Base-by-base conservation (phyloP, 805 yeast genomes). In the Brettanomyces sp. region DNA sequence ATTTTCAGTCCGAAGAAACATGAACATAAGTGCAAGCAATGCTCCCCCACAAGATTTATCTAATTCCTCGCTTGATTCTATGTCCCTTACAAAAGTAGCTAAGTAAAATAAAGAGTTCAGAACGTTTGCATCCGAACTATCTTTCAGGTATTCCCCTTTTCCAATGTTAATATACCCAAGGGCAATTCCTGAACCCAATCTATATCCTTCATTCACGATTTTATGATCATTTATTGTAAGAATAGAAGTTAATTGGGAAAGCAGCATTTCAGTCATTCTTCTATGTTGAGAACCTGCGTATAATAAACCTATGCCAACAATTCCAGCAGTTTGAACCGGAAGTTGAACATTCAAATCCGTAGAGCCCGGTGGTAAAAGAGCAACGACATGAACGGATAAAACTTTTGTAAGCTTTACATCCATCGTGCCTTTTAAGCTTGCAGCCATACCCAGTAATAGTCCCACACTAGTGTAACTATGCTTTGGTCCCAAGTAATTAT, bases 401-500 rank as follows among this genome's bases (percentile, higher is more conserved):
- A 93, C 96, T 57, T 89, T 91, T 0, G 96, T 88, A 41, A 93
- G 67, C 55, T 88, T 89, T 40, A 80, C 70, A 66, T 93, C 90
- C 87, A 85, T 85, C 0, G 90, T 70, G 2, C 97, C 90, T 52
- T 71, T 71, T 48, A 80, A 68, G 63, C 96, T 86, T 0, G 96
- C 96, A 18, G 96, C 80, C 87, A 91, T 83, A 1, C 99, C 99
- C 14, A 93, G 64, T 34, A 93, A 66, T 40, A 93, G 68, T 0
- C 97, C 98, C 34, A 89, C 81, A 60, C 95, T 86, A 0, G 95
- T 86, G 37, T 75, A 75, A 3, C 83, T 77, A 56, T 86, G 88
- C 52, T 93, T 90, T 0, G 96, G 95, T 0, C 96, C 95, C 45
- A 93, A 66, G 53, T 88, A 89, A 57, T 91, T 90, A 61, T 88